These are phyloP conservation scores for Aristolochia contorta DNA, from an alignment of 164 flowering plant genomes.

Conservation along the genomic window DNA sequence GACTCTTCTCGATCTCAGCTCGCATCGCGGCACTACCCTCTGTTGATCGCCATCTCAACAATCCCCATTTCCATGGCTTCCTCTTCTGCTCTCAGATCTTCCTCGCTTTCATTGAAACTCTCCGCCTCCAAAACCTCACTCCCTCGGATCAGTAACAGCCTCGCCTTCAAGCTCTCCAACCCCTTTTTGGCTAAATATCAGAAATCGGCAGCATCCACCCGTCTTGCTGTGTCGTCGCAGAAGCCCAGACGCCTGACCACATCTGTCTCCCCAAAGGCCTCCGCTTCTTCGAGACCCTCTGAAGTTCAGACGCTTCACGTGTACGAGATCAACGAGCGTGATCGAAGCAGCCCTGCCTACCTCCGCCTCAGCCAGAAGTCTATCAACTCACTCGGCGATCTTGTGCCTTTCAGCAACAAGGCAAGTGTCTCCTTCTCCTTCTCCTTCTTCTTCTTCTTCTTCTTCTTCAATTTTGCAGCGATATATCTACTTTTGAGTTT, in stretches of 20 bases:
- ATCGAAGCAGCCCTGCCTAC: conserved; percentile 62
- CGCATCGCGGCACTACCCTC: too few relatives aligned
- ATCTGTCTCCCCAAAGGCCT: conserved; percentile 5
- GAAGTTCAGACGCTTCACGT: conserved; percentile 51
- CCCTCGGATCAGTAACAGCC: not conserved
- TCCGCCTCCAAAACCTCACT: conserved; percentile 7
- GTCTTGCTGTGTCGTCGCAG: conserved; percentile 4
- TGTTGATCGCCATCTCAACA: too few relatives aligned
- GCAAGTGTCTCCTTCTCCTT: conserved; percentile 1
- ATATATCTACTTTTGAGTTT: too few relatives aligned
- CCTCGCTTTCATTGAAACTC: conserved; percentile 18
- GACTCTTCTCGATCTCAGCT: too few relatives aligned
- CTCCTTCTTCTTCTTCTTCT: too few relatives aligned
- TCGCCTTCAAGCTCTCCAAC: conserved; percentile 2
- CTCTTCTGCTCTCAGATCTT: conserved; percentile 12
- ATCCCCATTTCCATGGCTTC: conserved; percentile 18
- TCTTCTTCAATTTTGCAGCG: not conserved
- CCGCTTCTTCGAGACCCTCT: conserved; percentile 20
- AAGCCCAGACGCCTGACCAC: conserved; percentile 9
- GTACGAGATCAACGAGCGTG: conserved; percentile 66
- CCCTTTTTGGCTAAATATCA: conserved; percentile 6
- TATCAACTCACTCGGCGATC: conserved; percentile 51
- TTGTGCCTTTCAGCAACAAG: conserved; percentile 63
- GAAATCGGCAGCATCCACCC: conserved; percentile 6
- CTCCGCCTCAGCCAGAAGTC: conserved; percentile 44